These are phyloP conservation scores for Raddia guianensis DNA, from an alignment of 176 grass and related monocot genomes.

Conservation along the genomic window DNA sequence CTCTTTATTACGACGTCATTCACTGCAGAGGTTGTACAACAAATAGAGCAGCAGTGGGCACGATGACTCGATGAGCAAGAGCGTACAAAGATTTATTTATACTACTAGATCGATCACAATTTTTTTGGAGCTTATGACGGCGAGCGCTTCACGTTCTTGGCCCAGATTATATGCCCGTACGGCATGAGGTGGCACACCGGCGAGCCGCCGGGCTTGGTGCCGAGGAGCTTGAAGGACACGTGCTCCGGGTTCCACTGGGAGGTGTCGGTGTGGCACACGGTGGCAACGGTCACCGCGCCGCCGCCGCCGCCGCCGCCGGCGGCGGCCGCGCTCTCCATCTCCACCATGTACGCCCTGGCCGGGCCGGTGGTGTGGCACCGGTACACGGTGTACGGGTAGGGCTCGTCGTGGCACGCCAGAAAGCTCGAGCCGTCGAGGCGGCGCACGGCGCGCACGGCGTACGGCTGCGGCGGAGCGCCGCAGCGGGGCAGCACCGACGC, in stretches of 20 bases:
- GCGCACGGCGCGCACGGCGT: constrained; percentile 33
- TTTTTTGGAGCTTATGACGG: neutral
- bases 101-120: neutral
- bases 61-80: constrained; percentile 10
- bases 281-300: constrained; percentile 28
- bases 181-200: constrained; percentile 61
- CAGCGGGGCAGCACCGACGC: constrained; percentile 42
- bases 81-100: neutral
- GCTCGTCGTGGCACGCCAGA: constrained; percentile 56
- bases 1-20: constrained; percentile 31
- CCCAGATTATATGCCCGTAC: constrained; percentile 54
- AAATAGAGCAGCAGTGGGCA: too few species aligned
- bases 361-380: constrained; percentile 52
- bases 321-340: constrained; percentile 30
- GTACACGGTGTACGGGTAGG: constrained; percentile 58
- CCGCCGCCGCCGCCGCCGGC: neutral
- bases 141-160: constrained; percentile 43
- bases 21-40: constrained; percentile 7
- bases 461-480: constrained; percentile 28
- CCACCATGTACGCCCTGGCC: constrained; percentile 51
- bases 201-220: constrained; percentile 43
- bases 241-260: constrained; percentile 53
- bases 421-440: constrained; percentile 29
- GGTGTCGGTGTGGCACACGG: constrained; percentile 60
- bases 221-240: constrained; percentile 57